Conservation (phyloP, 345 rosid genomes). For the Brassica carinata region DNA sequence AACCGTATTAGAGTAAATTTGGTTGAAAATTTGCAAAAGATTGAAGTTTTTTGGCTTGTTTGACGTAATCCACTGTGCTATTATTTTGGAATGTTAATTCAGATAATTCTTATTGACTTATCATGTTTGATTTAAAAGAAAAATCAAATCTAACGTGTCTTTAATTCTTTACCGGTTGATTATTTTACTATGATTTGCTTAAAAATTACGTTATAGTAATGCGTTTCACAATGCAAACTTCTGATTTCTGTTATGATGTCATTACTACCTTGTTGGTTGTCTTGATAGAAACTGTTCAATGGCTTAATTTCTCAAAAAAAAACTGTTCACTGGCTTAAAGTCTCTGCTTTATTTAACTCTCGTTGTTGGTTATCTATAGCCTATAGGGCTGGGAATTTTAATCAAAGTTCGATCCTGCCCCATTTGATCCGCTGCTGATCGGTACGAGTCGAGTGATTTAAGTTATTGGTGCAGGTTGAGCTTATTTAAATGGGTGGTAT, state of each 20-base stretch:
- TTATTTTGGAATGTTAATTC: neutral
- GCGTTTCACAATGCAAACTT: neutral
- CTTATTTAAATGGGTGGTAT: too few relatives aligned
- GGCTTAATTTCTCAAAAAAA: too few relatives aligned
- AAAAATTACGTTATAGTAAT: neutral
- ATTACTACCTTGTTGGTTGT: too few relatives aligned
- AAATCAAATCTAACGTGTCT: neutral
- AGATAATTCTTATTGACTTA: neutral
- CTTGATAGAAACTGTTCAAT: too few relatives aligned
- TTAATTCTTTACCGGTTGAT: neutral
- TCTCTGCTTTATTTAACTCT: too few relatives aligned
- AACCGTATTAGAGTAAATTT: neutral
- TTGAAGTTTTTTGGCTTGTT: neutral
- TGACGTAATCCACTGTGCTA: neutral
- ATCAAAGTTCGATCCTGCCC: too few relatives aligned
- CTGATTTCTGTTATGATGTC: neutral
- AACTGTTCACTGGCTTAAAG: too few relatives aligned
- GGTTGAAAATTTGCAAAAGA: neutral
- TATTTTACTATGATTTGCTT: neutral
- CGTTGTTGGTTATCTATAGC: too few relatives aligned
- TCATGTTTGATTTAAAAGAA: neutral
- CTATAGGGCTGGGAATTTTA: too few relatives aligned
- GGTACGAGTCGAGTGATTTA: too few relatives aligned
- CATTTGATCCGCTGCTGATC: too few relatives aligned
- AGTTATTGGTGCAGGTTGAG: too few relatives aligned